Evolutionary conservation across 306 rosid genomes (phyloP).

Genomic region (Trifolium repens): DNA sequence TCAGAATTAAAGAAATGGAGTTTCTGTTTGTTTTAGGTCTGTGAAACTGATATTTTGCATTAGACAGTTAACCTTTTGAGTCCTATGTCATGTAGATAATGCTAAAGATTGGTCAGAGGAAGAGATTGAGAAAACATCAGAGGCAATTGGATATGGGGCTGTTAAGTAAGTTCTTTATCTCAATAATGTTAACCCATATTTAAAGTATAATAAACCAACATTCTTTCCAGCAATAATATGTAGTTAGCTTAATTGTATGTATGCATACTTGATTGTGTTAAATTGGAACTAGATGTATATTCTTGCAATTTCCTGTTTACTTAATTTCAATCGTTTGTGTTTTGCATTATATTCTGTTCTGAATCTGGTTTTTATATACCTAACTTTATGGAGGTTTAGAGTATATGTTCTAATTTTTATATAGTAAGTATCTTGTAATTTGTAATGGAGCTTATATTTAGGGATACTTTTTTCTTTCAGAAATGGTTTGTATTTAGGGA

Average conservation of each 20-base stretch:
- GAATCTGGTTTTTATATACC: conserved; percentile 5
- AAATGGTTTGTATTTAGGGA: too few relatives aligned
- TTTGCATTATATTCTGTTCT: conserved; percentile 13
- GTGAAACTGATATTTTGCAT: conserved; percentile 6
- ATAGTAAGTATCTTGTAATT: neutral
- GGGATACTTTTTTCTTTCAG: too few relatives aligned
- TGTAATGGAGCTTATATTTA: too few relatives aligned
- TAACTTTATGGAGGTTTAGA: neutral
- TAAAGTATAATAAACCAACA: neutral
- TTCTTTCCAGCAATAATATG: neutral
- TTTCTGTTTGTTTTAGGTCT: neutral
- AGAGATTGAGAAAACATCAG: conserved; percentile 75
- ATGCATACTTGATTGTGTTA: neutral
- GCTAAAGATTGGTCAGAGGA: conserved; percentile 56
- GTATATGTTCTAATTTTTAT: conserved; percentile 7
- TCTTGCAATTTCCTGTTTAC: neutral
- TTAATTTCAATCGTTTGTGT: neutral
- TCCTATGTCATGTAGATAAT: neutral
- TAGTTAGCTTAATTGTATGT: conserved; percentile 1
- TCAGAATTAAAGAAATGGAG: conserved; percentile 8
- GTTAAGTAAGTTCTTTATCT: conserved; percentile 46
- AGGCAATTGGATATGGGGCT: conserved; percentile 70
- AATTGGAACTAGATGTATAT: neutral
- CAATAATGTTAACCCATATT: neutral
- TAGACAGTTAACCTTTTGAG: conserved; percentile 13